Percentiles rank a stretch among this genome's conserved stretches.
Conservation (phyloP, 2,329 filamentous ascomycete genomes). For the Calonectria pauciramosa region DNA sequence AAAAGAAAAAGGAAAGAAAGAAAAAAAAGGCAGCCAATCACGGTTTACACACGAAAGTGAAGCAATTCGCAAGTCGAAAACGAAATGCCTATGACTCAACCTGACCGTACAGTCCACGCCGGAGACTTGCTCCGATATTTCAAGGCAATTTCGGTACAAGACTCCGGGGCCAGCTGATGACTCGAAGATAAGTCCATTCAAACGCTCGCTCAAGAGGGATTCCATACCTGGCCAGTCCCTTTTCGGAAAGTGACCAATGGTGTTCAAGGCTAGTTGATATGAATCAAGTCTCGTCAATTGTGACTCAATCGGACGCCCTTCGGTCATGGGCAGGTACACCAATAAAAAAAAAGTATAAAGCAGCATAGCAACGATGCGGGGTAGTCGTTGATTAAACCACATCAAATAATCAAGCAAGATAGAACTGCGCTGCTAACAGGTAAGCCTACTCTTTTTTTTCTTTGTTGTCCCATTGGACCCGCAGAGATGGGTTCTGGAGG, state of each 20-base stretch:
- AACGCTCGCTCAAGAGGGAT: background rate
- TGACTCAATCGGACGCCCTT: conserved; percentile 1
- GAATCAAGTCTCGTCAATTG: background rate
- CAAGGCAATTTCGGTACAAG: background rate
- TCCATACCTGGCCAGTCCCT: background rate
- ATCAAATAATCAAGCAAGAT: background rate
- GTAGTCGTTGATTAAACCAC: background rate
- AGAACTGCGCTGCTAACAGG: background rate
- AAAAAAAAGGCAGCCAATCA: background rate
- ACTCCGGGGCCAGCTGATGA: background rate
- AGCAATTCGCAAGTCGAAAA: background rate
- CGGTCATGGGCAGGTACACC: background rate
- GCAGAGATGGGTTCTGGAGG: background rate
- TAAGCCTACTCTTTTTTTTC: background rate
- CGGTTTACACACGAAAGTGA: background rate
- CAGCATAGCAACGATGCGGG: background rate
- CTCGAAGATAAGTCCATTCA: background rate
- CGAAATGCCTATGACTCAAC: background rate
- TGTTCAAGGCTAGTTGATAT: background rate
- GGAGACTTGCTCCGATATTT: background rate
- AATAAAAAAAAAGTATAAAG: background rate
- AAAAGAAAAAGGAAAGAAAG: background rate
- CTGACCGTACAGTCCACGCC: background rate
- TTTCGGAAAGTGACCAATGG: background rate
- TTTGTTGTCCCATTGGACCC: background rate